A percentile compares a stretch with the other conserved stretches of the same genome.
phyloP scores from a whole-genome alignment of 2,329 filamentous ascomycete genomes.

The Pleoardoris graminearum region DNA sequence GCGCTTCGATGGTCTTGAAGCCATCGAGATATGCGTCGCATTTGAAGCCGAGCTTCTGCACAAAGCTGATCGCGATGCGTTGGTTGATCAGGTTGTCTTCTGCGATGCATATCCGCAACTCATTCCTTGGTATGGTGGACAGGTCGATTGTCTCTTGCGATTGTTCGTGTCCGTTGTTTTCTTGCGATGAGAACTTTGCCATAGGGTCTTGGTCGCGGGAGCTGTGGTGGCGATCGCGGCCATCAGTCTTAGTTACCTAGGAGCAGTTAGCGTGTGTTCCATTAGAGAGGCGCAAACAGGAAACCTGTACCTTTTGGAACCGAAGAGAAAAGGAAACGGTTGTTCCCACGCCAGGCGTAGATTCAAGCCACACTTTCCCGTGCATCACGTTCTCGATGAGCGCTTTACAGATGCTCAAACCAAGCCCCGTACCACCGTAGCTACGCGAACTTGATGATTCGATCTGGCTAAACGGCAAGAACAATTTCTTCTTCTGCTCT shows the following conservation, averaged over 20 bases:
- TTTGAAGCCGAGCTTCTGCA: constrained; percentile 80
- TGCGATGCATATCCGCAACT: constrained; percentile 87
- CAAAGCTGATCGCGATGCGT: constrained; percentile 89
- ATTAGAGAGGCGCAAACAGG: too few species aligned
- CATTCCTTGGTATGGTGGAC: constrained; percentile 71
- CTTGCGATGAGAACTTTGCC: constrained; percentile 58
- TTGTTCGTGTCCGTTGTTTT: constrained; percentile 49
- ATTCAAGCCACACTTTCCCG: constrained; percentile 81
- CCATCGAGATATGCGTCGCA: constrained; percentile 92
- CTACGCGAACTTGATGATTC: constrained; percentile 88
- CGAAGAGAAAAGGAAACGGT: constrained; percentile 78
- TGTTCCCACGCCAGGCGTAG: constrained; percentile 70
- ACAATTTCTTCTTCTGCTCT: constrained; percentile 80
- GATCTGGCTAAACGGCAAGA: constrained; percentile 90
- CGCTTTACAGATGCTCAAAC: constrained; percentile 91
- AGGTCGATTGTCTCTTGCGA: constrained; percentile 52
- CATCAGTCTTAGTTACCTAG: constrained; percentile 57
- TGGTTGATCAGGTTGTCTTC: constrained; percentile 96
- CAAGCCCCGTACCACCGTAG: constrained; percentile 89
- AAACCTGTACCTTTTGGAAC: constrained; percentile 71
- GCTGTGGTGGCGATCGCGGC: constrained; percentile 45
- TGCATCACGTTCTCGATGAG: constrained; percentile 92
- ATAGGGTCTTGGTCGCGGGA: constrained; percentile 56
- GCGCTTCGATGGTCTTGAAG: constrained; percentile 80
- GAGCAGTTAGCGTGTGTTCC: neutral